These are phyloP conservation scores for Clonostachys byssicola DNA, from an alignment of 2,329 filamentous ascomycete species.

Conservation along the genomic window DNA sequence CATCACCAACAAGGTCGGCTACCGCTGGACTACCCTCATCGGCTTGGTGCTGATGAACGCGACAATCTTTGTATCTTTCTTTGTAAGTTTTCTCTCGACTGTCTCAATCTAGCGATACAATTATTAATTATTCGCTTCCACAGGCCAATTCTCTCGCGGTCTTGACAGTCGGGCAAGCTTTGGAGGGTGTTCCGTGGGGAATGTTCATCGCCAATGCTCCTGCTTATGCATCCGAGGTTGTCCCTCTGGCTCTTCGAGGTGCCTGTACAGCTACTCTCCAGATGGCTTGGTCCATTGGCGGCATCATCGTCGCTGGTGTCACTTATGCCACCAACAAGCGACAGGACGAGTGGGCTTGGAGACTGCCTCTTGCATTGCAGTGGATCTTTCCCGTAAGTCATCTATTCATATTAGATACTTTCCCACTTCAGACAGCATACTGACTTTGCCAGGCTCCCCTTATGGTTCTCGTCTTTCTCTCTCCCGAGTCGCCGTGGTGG, in stretches of 20 bases:
- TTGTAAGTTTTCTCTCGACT: conserved; percentile 25
- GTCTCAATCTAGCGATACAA: not conserved
- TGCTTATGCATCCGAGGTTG: conserved; percentile 43
- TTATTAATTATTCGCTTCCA: conserved; percentile 3
- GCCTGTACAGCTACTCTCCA: conserved; percentile 38
- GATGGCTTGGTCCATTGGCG: conserved; percentile 22
- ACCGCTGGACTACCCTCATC: conserved; percentile 25
- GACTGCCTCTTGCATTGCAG: conserved; percentile 35
- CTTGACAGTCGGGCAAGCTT: conserved; percentile 38
- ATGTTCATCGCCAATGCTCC: conserved; percentile 42
- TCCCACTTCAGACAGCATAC: too few species aligned
- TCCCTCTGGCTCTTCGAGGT: conserved; percentile 35
- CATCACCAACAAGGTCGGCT: conserved; percentile 25
- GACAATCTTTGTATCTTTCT: conserved; percentile 47
- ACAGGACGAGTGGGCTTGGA: conserved; percentile 31
- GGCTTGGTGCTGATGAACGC: conserved; percentile 30
- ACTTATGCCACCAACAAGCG: conserved; percentile 25
- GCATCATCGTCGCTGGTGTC: conserved; percentile 31
- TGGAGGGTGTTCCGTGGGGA: conserved; percentile 38
- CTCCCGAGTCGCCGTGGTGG: conserved; percentile 39
- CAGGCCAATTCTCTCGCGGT: conserved; percentile 10
- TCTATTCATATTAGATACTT: conserved; percentile 18
- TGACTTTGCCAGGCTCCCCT: conserved; percentile 8
- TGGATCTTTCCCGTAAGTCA: conserved; percentile 36
- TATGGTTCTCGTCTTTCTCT: conserved; percentile 25